Evolutionary conservation across 768 basidiomycete genomes (phyloP).

Genomic region (Rhodotorula diobovata): DNA sequence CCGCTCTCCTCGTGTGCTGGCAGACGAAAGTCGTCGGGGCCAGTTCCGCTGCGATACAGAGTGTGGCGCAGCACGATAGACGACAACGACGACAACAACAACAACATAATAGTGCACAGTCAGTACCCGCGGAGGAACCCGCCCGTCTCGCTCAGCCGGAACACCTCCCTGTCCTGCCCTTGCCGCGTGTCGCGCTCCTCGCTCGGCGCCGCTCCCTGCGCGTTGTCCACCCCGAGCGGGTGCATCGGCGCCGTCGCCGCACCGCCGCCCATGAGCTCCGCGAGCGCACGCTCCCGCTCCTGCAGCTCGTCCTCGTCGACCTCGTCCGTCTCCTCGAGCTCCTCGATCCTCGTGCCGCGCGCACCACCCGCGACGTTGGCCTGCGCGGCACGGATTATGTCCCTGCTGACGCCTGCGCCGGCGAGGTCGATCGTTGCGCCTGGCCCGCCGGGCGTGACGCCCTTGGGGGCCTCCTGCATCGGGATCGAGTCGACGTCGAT

Average conservation of each 20-base stretch:
- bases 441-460: conserved; percentile 28
- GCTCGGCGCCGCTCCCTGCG: conserved; percentile 2
- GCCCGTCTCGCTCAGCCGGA: not conserved
- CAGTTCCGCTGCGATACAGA: too few relatives aligned
- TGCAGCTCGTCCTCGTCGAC: conserved; percentile 24
- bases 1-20: too few relatives aligned
- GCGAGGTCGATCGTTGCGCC: conserved; percentile 34
- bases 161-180: conserved; percentile 12
- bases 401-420: conserved; percentile 7
- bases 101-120: not conserved
- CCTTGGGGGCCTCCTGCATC: conserved; percentile 24
- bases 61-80: too few relatives aligned
- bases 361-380: not conserved
- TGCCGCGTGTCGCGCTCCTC: conserved; percentile 7
- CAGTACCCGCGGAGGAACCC: conserved; percentile 10
- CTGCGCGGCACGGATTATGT: conserved; percentile 4
- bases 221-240: not conserved
- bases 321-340: conserved; percentile 26
- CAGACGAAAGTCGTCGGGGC: too few relatives aligned
- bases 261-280: conserved; percentile 16
- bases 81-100: not conserved
- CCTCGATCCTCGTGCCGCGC: not conserved
- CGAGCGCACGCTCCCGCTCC: conserved; percentile 25
- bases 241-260: not conserved
- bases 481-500: conserved; percentile 50